These are phyloP conservation scores for Mucor mucedo DNA, from an alignment of 371 early-diverging fungal species.

Conservation along the genomic window DNA sequence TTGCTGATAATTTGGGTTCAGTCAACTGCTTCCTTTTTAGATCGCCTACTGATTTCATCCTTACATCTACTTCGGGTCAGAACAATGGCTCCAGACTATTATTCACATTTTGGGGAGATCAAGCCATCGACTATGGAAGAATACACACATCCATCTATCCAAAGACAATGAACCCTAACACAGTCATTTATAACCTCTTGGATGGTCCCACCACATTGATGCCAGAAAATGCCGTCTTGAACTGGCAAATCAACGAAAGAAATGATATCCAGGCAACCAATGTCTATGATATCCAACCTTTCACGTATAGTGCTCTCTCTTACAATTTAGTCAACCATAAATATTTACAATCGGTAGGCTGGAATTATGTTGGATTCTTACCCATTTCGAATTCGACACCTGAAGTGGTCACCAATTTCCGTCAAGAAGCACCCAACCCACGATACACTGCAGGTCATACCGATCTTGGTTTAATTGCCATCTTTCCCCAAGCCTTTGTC, in stretches of 20 bases:
- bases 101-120: conserved; percentile 48
- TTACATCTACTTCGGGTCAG: conserved; percentile 47
- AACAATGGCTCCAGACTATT: conserved; percentile 50
- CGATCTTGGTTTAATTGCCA: conserved; percentile 39
- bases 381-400: conserved; percentile 49
- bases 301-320: conserved; percentile 42
- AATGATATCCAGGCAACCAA: conserved; percentile 48
- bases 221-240: conserved; percentile 33
- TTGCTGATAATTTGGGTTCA: conserved; percentile 42
- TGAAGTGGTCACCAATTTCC: conserved; percentile 40
- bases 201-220: conserved; percentile 29
- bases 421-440: conserved; percentile 49
- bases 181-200: conserved; percentile 33
- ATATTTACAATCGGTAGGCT: conserved; percentile 46
- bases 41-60: conserved; percentile 34
- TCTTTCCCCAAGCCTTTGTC: conserved; percentile 36
- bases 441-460: conserved; percentile 34
- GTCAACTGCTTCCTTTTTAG: conserved; percentile 52
- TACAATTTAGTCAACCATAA: conserved; percentile 48
- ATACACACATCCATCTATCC: conserved; percentile 50
- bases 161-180: conserved; percentile 54
- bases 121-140: conserved; percentile 35
- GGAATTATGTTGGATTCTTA: conserved; percentile 59
- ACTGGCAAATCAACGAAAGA: conserved; percentile 48
- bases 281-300: conserved; percentile 41